Conservation (phyloP, 306 rosid species). For the Neltuma alba region DNA sequence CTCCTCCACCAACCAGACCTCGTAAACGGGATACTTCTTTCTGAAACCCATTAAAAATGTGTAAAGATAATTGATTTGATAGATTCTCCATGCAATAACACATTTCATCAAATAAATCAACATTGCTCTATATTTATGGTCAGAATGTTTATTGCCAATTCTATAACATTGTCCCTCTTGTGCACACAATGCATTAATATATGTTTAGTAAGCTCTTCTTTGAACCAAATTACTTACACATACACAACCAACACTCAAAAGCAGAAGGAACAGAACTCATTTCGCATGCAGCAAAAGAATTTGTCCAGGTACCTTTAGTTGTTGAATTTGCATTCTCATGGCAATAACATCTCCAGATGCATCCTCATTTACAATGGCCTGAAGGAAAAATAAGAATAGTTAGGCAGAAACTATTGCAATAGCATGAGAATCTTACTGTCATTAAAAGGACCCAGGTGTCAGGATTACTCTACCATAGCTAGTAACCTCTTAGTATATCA, state of each 20-base stretch:
- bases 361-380: conserved; percentile 98
- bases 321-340: conserved; percentile 96
- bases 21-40: conserved; percentile 85
- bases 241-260: background rate
- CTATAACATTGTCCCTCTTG: background rate
- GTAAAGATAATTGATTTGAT: conserved; percentile 6
- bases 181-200: background rate
- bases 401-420: conserved; percentile 1
- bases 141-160: background rate
- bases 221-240: conserved; percentile 23
- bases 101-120: conserved; percentile 1
- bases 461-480: background rate
- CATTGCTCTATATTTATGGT: background rate
- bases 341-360: conserved; percentile 95
- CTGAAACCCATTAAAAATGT: conserved; percentile 44
- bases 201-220: conserved; percentile 7
- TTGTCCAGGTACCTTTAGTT: conserved; percentile 72
- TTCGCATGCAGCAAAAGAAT: background rate
- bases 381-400: conserved; percentile 28
- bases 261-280: background rate
- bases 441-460: conserved; percentile 10
- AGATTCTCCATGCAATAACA: conserved; percentile 10
- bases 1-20: conserved; percentile 68
- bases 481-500: background rate
- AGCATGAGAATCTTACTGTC: conserved; percentile 10